These are phyloP conservation scores for Quercus wislizeni DNA, from an alignment of 306 rosid genomes.

Conservation along the genomic window DNA sequence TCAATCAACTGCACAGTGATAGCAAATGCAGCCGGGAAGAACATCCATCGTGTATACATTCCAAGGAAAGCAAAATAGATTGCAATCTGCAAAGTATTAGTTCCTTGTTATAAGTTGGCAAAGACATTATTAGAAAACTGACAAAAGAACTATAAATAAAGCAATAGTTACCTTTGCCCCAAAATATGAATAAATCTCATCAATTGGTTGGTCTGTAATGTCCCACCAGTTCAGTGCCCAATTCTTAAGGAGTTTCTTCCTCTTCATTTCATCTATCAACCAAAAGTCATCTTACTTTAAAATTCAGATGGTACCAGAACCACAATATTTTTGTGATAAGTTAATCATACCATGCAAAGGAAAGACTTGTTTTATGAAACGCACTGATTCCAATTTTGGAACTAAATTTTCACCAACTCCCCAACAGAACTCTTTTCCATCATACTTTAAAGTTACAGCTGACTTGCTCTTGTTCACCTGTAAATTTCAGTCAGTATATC, in stretches of 20 bases:
- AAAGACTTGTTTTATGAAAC: constrained; percentile 75
- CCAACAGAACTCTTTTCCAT: constrained; percentile 58
- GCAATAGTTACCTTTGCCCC: constrained; percentile 72
- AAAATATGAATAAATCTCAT: constrained; percentile 80
- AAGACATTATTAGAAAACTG: constrained; percentile 4
- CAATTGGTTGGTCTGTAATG: constrained; percentile 77
- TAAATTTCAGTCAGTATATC: constrained; percentile 13
- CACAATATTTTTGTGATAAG: constrained; percentile 22
- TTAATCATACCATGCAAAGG: constrained; percentile 82
- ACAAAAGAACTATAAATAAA: constrained; percentile 7
- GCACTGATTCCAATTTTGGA: constrained; percentile 65
- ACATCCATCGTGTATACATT: constrained; percentile 90
- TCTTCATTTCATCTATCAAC: constrained; percentile 68
- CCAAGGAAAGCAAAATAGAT: constrained; percentile 96
- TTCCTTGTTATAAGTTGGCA: constrained; percentile 23
- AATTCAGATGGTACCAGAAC: constrained; percentile 12
- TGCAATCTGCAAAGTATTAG: constrained; percentile 62
- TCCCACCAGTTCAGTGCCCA: constrained; percentile 95
- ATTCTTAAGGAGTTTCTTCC: constrained; percentile 73
- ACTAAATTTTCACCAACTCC: constrained; percentile 69
- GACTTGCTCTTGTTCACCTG: constrained; percentile 65
- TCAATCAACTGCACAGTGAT: constrained; percentile 66
- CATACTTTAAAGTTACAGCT: constrained; percentile 47
- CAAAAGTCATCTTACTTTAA: constrained; percentile 32
- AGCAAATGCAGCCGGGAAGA: constrained; percentile 81